Evolutionary conservation across 2,329 filamentous ascomycete species (phyloP).

Genomic region (Arthroderma sp.): DNA sequence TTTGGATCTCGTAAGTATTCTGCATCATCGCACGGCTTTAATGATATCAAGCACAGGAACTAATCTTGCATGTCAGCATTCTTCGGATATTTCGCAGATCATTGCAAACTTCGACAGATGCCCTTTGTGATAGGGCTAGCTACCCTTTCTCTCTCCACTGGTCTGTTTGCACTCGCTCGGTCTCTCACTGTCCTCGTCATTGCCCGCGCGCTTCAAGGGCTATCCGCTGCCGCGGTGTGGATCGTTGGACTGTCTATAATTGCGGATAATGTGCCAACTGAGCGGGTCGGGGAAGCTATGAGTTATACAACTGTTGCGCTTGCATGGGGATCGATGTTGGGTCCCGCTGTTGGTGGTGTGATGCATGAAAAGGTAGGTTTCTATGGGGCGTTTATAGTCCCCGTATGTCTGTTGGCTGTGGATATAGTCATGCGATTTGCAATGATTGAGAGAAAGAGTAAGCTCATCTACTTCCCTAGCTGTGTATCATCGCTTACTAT

Average conservation of each 20-base stretch:
- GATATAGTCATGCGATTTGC: conserved; percentile 49
- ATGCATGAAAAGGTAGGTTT: conserved; percentile 48
- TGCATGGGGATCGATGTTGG: conserved; percentile 42
- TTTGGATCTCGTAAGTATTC: conserved; percentile 38
- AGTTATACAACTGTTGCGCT: conserved; percentile 46
- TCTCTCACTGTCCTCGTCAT: conserved; percentile 37
- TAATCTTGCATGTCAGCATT: conserved; percentile 8
- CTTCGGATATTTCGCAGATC: conserved; percentile 42
- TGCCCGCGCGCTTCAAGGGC: conserved; percentile 45
- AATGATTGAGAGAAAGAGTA: conserved; percentile 36
- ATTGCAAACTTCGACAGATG: conserved; percentile 37
- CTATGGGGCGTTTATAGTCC: conserved; percentile 45
- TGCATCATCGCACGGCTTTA: too few relatives aligned
- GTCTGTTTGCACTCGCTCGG: conserved; percentile 40
- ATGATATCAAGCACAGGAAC: background rate
- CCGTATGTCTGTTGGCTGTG: conserved; percentile 40
- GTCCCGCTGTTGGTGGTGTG: conserved; percentile 47
- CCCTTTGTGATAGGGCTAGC: conserved; percentile 47
- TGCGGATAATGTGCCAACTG: conserved; percentile 44
- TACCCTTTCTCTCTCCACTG: conserved; percentile 40
- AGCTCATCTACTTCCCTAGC: background rate
- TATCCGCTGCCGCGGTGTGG: conserved; percentile 47
- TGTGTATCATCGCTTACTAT: too few relatives aligned
- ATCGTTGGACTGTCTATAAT: conserved; percentile 46
- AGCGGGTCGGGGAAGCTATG: conserved; percentile 48